Base-by-base conservation (phyloP, 805 yeast genomes). In the Metschnikowia gelsemii region DNA sequence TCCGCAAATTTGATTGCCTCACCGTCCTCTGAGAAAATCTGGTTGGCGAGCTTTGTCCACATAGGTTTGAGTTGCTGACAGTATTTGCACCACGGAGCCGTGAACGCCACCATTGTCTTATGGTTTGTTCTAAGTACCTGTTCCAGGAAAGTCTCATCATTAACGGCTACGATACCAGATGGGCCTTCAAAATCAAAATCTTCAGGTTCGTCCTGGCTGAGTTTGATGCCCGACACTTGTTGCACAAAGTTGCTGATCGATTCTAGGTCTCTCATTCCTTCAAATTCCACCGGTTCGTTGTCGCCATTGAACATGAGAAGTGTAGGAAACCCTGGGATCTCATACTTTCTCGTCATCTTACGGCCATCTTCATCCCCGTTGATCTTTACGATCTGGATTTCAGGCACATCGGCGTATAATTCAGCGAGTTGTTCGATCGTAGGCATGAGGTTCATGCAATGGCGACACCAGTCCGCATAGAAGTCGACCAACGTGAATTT, bases 401-500 rank as follows among this genome's bases (percentile, higher is more conserved):
- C 59, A 13, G 70, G 71, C 4, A 55, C 50, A 31, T 51, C 46
- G 16, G 51, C 58, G 40, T 63, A 70, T 17, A 52, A 25, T 1
- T 60, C 64, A 1, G 65, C 65, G 9, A 70, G 51, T 51, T 62
- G 32, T 41, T 61, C 52, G 38, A 58, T 54, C 1, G 51, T 51
- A 5, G 87, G 87, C 57, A 67, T 70, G 54, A 82, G 56, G 26
- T 65, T 68, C 56, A 76, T 76, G 57, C 89, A 82, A 58, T 82
- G 87, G 26, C 79, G 65, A 59, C 89, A 82, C 89, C 89, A 82
- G 39, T 77, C 79, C 8, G 89, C 86, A 52, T 75, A 81, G 50
- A 75, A 74, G 32, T 51, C 55, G 50, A 73, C 67, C 59, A 76
- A 56, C 4, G 68, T 61, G 47, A 57, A 68, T 44, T 67, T 70